These are phyloP conservation scores for Rhododendron molle DNA, from an alignment of 148 eudicot species.

Conservation along the genomic window DNA sequence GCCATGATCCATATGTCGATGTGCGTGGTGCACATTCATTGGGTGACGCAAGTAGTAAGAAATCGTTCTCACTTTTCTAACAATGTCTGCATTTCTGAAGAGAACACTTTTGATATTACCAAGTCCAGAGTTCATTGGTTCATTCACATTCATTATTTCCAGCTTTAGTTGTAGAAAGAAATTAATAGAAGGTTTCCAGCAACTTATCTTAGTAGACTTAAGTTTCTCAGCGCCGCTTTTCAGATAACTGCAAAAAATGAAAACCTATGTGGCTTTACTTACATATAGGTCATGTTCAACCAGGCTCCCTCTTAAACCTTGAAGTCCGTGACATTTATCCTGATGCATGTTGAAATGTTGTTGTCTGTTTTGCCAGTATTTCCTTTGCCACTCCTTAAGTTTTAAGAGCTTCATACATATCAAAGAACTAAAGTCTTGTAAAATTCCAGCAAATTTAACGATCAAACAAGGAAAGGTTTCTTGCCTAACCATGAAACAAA, in stretches of 20 bases:
- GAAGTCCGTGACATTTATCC: neutral
- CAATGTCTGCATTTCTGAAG: neutral
- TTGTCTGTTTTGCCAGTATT: neutral
- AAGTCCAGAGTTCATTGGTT: neutral
- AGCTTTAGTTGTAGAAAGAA: neutral
- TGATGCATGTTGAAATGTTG: constrained; percentile 2
- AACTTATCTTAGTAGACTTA: neutral
- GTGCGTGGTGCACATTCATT: neutral
- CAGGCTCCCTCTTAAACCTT: neutral
- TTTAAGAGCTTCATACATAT: neutral
- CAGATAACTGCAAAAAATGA: neutral
- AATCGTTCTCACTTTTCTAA: neutral
- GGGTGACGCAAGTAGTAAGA: neutral
- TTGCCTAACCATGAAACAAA: neutral
- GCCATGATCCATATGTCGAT: neutral
- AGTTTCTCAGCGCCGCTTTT: neutral
- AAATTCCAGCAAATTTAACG: neutral
- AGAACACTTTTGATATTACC: neutral
- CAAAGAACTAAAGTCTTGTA: neutral
- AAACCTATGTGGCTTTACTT: neutral
- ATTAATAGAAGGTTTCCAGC: neutral
- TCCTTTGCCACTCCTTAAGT: neutral
- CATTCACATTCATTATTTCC: neutral
- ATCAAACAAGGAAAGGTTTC: neutral
- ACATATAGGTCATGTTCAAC: neutral